Conservation (phyloP, 1,139 yeast species). For the Geotrichum siamense region DNA sequence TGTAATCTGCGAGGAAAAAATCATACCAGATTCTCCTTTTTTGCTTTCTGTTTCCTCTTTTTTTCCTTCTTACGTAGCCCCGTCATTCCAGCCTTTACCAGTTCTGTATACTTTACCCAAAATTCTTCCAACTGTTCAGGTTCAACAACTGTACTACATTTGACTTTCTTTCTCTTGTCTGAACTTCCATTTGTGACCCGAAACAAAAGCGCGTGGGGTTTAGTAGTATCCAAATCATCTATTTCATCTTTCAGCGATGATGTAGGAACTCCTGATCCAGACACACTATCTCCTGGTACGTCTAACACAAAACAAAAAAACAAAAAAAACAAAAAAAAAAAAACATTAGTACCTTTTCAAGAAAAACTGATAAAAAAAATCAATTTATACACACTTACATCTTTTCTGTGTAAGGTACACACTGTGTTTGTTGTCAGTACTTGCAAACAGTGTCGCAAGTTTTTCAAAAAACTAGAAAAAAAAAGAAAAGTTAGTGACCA, state of each 20-base stretch:
- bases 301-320: slow-evolving; percentile 4
- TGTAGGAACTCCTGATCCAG: slow-evolving; percentile 10
- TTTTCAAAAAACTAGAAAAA: slow-evolving; percentile 27
- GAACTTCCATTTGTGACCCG: slow-evolving; percentile 51
- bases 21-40: slow-evolving; percentile 16
- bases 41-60: slow-evolving; percentile 18
- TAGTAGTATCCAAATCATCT: slow-evolving; percentile 14
- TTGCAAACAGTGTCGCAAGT: slow-evolving; percentile 27
- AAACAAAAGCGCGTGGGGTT: slow-evolving; percentile 24
- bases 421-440: slow-evolving; percentile 39
- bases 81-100: slow-evolving; percentile 52
- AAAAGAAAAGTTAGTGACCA: neutral
- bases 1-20: no score
- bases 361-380: neutral
- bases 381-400: slow-evolving; percentile 22
- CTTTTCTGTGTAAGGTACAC: slow-evolving; percentile 29
- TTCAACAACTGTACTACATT: slow-evolving; percentile 59
- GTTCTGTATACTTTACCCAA: slow-evolving; percentile 62
- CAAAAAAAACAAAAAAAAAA: no score
- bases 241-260: slow-evolving; percentile 13
- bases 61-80: slow-evolving; percentile 60
- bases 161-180: slow-evolving; percentile 43
- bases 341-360: no score
- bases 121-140: slow-evolving; percentile 51
- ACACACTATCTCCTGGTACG: slow-evolving; percentile 13